A percentile compares a stretch with the other conserved stretches of the same genome.
These are phyloP conservation scores for Trametes villosa DNA, from an alignment of 768 basidiomycete genomes.

Conservation along the genomic window DNA sequence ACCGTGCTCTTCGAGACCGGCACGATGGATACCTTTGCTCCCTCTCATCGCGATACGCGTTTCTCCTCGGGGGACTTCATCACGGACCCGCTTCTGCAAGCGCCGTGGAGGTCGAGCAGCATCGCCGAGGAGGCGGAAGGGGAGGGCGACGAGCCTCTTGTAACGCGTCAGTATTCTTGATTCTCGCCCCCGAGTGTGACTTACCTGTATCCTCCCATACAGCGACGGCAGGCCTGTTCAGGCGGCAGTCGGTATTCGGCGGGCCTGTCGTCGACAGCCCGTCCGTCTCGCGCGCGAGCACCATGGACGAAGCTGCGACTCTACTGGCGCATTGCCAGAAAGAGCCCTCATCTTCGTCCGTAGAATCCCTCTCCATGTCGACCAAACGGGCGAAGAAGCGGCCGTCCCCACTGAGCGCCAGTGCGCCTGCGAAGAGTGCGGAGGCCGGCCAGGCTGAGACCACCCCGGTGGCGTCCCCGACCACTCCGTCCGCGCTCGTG, in stretches of 20 bases:
- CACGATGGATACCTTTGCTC: slow-evolving; percentile 1
- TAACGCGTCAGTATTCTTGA: neutral
- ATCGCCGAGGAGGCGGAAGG: too few relatives aligned
- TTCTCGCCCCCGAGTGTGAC: neutral
- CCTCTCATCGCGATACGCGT: neutral
- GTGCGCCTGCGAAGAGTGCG: neutral
- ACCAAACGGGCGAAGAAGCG: neutral
- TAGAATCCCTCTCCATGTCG: neutral
- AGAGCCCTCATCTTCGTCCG: neutral
- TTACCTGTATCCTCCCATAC: too few relatives aligned
- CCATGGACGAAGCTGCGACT: neutral
- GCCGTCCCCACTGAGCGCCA: neutral
- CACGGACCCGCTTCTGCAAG: neutral
- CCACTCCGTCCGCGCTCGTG: slow-evolving; percentile 2
- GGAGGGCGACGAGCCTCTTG: neutral
- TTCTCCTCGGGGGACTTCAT: neutral
- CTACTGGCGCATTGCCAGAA: neutral
- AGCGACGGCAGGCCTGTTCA: neutral
- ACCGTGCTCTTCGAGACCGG: slow-evolving; percentile 16
- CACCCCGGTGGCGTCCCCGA: neutral
- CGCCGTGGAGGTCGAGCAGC: neutral
- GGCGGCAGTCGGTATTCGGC: neutral
- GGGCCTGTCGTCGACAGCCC: slow-evolving; percentile 8
- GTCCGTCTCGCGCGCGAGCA: neutral
- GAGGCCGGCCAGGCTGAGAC: neutral